A percentile compares a stretch with the other conserved stretches of the same genome.
Evolutionary conservation across 352 stramenopile species (phyloP).

Genomic region (Phytophthora pseudosyringae): DNA sequence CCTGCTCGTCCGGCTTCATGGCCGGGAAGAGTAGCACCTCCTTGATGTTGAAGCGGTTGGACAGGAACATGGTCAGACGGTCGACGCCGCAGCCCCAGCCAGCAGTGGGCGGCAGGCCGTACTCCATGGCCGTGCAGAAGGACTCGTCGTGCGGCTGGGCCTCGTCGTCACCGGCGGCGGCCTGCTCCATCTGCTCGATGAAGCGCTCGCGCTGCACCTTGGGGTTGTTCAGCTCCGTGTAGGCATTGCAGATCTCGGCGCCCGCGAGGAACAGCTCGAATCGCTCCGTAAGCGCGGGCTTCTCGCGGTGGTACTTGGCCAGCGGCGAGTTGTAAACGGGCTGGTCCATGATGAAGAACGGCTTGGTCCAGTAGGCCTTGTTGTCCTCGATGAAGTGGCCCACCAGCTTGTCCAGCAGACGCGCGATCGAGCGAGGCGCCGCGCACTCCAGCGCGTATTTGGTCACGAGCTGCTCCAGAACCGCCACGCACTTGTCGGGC

Average conservation of each 20-base stretch:
- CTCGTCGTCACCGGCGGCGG: slow-evolving; percentile 82
- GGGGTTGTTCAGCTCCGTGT: slow-evolving; percentile 99
- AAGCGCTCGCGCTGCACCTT: slow-evolving; percentile 88
- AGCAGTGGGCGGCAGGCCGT: slow-evolving; percentile 97
- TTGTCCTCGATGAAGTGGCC: slow-evolving; percentile 91
- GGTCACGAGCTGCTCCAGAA: slow-evolving; percentile 72
- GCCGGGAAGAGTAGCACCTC: slow-evolving; percentile 99
- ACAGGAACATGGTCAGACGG: slow-evolving; percentile 97
- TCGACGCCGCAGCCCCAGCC: slow-evolving; percentile 98
- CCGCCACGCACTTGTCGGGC: slow-evolving; percentile 56
- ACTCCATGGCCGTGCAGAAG: slow-evolving; percentile 95
- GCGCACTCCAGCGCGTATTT: slow-evolving; percentile 81
- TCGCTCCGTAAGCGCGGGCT: slow-evolving; percentile 94
- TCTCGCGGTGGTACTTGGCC: slow-evolving; percentile 96
- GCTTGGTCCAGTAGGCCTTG: slow-evolving; percentile 91
- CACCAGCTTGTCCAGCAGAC: slow-evolving; percentile 90
- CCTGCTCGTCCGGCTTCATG: slow-evolving; percentile 97
- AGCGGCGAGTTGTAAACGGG: slow-evolving; percentile 98
- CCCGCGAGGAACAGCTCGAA: slow-evolving; percentile 99
- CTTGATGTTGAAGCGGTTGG: slow-evolving; percentile 95
- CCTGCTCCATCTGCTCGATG: slow-evolving; percentile 83
- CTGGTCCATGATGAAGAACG: slow-evolving; percentile 99
- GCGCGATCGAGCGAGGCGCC: slow-evolving; percentile 72
- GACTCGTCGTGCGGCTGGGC: slow-evolving; percentile 95
- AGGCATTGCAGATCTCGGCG: slow-evolving; percentile 98